Evolutionary conservation across 2,329 filamentous ascomycete genomes (phyloP).

Genomic region (Grosmannia huntii): DNA sequence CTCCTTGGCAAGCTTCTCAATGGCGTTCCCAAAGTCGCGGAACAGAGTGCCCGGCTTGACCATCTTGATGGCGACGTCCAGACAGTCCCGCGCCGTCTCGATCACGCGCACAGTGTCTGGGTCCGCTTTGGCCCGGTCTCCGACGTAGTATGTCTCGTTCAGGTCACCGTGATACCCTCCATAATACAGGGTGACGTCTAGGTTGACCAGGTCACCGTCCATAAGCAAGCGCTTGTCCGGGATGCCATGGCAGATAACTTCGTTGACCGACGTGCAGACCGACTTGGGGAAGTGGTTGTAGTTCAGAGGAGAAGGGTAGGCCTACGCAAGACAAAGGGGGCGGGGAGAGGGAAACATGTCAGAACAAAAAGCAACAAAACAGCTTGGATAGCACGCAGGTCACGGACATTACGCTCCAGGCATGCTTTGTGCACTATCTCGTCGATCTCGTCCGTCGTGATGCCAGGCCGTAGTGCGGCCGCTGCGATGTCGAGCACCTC

Average conservation of each 20-base stretch:
- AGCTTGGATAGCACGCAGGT: not conserved
- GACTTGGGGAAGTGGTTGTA: conserved; percentile 97
- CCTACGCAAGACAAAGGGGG: conserved; percentile 35
- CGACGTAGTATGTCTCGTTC: conserved; percentile 98
- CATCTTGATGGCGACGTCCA: conserved; percentile 80
- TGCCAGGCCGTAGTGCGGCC: conserved; percentile 70
- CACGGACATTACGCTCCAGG: conserved; percentile 73
- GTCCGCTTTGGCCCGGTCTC: conserved; percentile 71
- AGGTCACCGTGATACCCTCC: conserved; percentile 91
- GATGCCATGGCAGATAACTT: conserved; percentile 97
- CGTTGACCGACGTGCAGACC: conserved; percentile 90
- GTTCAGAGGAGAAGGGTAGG: conserved; percentile 89
- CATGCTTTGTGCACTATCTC: conserved; percentile 91
- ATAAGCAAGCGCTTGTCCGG: conserved; percentile 77
- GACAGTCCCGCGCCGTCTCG: conserved; percentile 76
- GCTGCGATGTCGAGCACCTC: conserved; percentile 92
- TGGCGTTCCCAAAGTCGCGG: conserved; percentile 84
- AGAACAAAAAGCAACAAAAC: not conserved
- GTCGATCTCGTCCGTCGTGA: conserved; percentile 92
- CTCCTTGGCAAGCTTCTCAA: conserved; percentile 87
- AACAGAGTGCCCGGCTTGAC: conserved; percentile 91
- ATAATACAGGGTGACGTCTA: conserved; percentile 90
- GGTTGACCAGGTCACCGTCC: conserved; percentile 94
- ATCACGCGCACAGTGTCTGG: conserved; percentile 82
- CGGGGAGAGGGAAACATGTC: not conserved